Base-by-base conservation (phyloP, 163 green algal species). In the Smithsoniella earleae region DNA sequence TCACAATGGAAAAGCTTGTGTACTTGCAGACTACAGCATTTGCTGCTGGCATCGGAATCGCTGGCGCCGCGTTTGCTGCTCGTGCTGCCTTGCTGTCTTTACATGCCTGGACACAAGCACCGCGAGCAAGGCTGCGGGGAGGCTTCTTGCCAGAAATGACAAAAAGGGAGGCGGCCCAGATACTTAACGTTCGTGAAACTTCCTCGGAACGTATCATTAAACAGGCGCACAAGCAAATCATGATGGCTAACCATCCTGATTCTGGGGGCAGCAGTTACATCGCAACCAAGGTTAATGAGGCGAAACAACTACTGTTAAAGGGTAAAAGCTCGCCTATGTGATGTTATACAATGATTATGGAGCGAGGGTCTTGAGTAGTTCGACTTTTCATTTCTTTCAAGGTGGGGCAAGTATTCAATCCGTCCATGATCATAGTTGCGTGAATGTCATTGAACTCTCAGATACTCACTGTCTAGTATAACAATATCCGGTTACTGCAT, bases 241-340 rank as follows among this genome's bases (percentile, higher is more conserved):
- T 99, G 92, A 91, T 96, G 49, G 94, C 95, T 40, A 99, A 99
- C 79, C 95, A 99, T 73, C 95, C 95, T 5, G 95, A 99, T 73
- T 77, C 79, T 64, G 85, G 92, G 27, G 92, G 92, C 31, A 90
- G 79, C 78, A 85, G 81, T 62, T 96, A 89, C 76, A 76, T 97
- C 8, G 92, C 92, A 2, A 83, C 89, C 16, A 97, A 97, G 73
- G 86, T 99, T 3, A 99, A 99, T 62, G 93, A 96, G 64, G 90
- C 90, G 0, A 96, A 96, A n/a, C n/a, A n/a, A n/a, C n/a, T n/a
- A n/a, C n/a, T n/a, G n/a, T n/a, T n/a, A n/a, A n/a, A n/a, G n/a
- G n/a, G n/a, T n/a, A n/a, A n/a, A n/a, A n/a, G n/a, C n/a, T n/a
- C n/a, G n/a, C n/a, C n/a, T n/a, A n/a, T n/a, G n/a, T n/a, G n/a